These are phyloP conservation scores for Suhomyces pyralidae DNA, from an alignment of 805 yeast species.

Conservation along the genomic window DNA sequence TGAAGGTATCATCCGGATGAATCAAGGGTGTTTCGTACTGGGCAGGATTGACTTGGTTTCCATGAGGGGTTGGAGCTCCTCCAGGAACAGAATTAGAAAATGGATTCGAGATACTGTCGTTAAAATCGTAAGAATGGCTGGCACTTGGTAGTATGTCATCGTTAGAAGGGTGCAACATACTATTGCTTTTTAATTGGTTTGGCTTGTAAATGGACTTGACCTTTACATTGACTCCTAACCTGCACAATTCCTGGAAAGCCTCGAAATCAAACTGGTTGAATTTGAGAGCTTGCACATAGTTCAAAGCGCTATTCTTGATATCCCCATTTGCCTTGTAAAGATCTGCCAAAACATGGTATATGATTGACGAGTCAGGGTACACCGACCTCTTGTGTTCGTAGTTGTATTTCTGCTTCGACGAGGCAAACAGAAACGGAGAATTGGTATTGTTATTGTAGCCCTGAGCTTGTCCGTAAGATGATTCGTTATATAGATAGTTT, in stretches of 20 bases:
- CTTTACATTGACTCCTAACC: slow-evolving; percentile 66
- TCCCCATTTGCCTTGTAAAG: slow-evolving; percentile 60
- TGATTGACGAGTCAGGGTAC: slow-evolving; percentile 67
- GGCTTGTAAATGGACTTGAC: slow-evolving; percentile 52
- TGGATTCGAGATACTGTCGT: slow-evolving; percentile 22
- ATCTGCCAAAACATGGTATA: slow-evolving; percentile 67
- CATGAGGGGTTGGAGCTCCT: not conserved
- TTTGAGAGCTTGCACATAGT: slow-evolving; percentile 66
- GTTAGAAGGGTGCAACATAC: not conserved
- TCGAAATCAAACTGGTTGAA: slow-evolving; percentile 83
- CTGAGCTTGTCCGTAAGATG: slow-evolving; percentile 5
- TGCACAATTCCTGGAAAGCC: slow-evolving; percentile 73
- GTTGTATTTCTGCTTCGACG: slow-evolving; percentile 21
- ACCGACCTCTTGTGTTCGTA: slow-evolving; percentile 40
- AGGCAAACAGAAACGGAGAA: slow-evolving; percentile 14
- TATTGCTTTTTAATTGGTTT: not conserved
- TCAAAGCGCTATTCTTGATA: slow-evolving; percentile 58
- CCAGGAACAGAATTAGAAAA: slow-evolving; percentile 29
- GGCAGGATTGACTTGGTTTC: not conserved
- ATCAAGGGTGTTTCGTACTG: slow-evolving; percentile 11
- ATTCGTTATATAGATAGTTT: slow-evolving; percentile 29
- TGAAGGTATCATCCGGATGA: slow-evolving; percentile 22
- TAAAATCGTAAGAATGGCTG: slow-evolving; percentile 1
- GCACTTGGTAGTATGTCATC: slow-evolving; percentile 2
- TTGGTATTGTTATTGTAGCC: not conserved